phyloP scores from a whole-genome alignment of 139 green algal genomes.

The Tetraselmis striata region DNA sequence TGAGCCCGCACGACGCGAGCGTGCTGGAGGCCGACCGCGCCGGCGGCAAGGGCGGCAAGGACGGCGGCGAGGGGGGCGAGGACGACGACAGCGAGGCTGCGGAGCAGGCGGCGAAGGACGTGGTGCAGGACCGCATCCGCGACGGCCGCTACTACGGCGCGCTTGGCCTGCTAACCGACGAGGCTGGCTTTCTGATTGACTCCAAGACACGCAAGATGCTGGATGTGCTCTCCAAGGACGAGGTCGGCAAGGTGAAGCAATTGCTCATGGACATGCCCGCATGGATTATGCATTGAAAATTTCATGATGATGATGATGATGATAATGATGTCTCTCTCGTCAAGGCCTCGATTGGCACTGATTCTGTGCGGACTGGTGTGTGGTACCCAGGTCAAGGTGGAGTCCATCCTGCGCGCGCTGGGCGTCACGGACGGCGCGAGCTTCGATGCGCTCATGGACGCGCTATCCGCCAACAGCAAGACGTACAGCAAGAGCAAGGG shows the following conservation, averaged over 20 bases:
- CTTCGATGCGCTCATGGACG: slow-evolving; percentile 62
- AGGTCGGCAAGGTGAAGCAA: neutral
- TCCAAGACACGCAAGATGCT: slow-evolving; percentile 37
- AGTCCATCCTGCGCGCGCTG: slow-evolving; percentile 50
- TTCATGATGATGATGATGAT: too few relatives aligned
- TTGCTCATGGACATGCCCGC: too few relatives aligned
- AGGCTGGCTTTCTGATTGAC: slow-evolving; percentile 69
- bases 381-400: slow-evolving; percentile 35
- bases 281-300: too few relatives aligned
- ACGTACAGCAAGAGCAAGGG: slow-evolving; percentile 38
- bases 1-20: slow-evolving; percentile 20
- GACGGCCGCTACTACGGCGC: slow-evolving; percentile 26
- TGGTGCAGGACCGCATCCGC: neutral
- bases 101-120: slow-evolving; percentile 11
- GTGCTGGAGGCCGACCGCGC: neutral
- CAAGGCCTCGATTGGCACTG: too few relatives aligned
- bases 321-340: too few relatives aligned
- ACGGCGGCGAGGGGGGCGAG: slow-evolving; percentile 9
- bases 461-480: slow-evolving; percentile 36
- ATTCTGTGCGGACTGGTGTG: too few relatives aligned
- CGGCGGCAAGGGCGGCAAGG: neutral
- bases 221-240: slow-evolving; percentile 21
- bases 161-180: slow-evolving; percentile 56
- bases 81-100: slow-evolving; percentile 6
- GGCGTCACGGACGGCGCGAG: slow-evolving; percentile 47